Conservation (phyloP, 169 alveolate genomes). For the Plasmodium sp. region DNA sequence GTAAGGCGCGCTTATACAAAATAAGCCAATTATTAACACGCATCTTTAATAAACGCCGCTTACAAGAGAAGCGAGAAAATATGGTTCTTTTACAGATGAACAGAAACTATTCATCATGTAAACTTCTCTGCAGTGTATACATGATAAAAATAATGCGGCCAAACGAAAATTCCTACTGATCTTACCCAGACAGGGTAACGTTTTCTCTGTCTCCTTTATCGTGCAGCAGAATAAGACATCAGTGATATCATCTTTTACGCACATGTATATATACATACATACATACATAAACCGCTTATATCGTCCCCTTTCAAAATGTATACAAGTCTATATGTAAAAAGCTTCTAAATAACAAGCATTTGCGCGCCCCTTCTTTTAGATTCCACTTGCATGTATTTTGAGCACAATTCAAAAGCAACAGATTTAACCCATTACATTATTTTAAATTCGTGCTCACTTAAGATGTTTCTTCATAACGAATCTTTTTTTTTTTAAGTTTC, state of each 20-base stretch:
- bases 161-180: neutral
- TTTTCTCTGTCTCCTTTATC: neutral
- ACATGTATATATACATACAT: neutral
- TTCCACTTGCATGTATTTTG: neutral
- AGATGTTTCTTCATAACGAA: neutral
- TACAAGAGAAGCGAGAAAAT: neutral
- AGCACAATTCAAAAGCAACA: neutral
- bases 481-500: neutral
- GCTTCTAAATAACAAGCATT: neutral
- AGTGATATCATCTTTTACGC: neutral
- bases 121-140: neutral
- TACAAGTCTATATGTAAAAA: neutral
- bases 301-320: neutral
- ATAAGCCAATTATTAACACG: neutral
- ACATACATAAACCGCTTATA: neutral
- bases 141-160: neutral
- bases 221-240: neutral
- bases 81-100: neutral
- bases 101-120: neutral
- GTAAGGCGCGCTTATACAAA: neutral
- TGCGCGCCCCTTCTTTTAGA: neutral
- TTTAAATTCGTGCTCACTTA: neutral
- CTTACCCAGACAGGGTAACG: neutral
- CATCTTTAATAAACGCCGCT: neutral
- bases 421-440: neutral